Base-by-base conservation (phyloP, 2,329 filamentous ascomycete species). In the Talaromyces sp. region DNA sequence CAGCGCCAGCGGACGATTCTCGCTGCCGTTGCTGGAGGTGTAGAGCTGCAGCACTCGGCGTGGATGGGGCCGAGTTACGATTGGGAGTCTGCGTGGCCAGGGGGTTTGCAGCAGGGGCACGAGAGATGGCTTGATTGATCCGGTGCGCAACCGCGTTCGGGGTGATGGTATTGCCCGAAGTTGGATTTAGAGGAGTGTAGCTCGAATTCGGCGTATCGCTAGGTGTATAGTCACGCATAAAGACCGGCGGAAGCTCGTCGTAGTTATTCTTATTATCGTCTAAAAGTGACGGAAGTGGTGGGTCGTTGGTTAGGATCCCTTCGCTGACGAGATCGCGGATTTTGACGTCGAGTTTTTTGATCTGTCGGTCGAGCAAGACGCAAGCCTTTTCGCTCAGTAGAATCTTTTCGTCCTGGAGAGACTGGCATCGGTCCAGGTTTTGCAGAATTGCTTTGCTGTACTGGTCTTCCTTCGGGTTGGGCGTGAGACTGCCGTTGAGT, bases 401-500 rank as follows among this genome's bases (percentile, higher is more conserved):
- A 56, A 86, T 80, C 71, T 89, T 89, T 69, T 88, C 86, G 54
- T 85, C 83, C 66, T 88, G 86, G 47, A 88, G 68, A 28, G 81
- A 76, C 57, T 85, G 79, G 57, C 82, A 82, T 59, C 79, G 78
- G 65, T 88, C 85, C 68, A 83, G 83, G 65, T 84, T 84, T 64
- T 86, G 79, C 59, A 82, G 70, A 56, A 88, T 83, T 8, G 78
- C 76, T 66, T 85, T 86, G 59, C 78, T 79, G 69, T 87, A 87
- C 5, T 81, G 78, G 59, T 86, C 85, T 69, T 89, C 86, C 68
- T 88, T 88, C 0, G 86, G 85, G 64, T 89, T 87, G 36, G 82
- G 81, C 2, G 83, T 78, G 52, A 87, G 78, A 67, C 84, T 84
- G 60, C 86, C 85, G 65, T 88, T 86, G 9, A 83, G 68, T 66